Conservation (phyloP, 495 filamentous ascomycete genomes). For the Ramalina intermedia region DNA sequence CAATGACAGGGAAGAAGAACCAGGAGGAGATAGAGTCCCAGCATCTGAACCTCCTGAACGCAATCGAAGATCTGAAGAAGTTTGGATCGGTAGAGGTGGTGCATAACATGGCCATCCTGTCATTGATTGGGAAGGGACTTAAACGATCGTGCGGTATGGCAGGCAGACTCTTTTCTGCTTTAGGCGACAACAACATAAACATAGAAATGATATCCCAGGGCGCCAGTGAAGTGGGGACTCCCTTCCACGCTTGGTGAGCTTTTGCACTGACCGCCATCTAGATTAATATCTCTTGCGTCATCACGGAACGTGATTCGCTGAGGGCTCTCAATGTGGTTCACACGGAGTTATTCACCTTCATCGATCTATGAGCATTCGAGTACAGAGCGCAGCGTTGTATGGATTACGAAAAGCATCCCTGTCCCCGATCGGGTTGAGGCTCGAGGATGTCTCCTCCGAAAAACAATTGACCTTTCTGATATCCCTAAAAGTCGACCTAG, state of each 20-base stretch:
- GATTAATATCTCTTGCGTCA: slow-evolving; percentile 97
- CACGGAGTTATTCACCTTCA: slow-evolving; percentile 68
- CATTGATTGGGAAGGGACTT: slow-evolving; percentile 84
- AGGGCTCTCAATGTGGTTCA: slow-evolving; percentile 90
- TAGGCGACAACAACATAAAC: slow-evolving; percentile 36
- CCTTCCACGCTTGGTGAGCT: not conserved
- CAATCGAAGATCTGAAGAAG: slow-evolving; percentile 52
- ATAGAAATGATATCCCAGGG: slow-evolving; percentile 17
- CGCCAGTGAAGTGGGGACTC: not conserved
- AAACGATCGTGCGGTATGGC: slow-evolving; percentile 87
- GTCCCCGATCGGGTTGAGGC: too few species aligned
- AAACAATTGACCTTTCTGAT: too few species aligned
- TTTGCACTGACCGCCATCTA: slow-evolving; percentile 20
- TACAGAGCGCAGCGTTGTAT: too few species aligned
- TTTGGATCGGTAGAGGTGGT: slow-evolving; percentile 79
- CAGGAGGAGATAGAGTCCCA: slow-evolving; percentile 41
- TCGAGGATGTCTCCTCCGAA: too few species aligned
- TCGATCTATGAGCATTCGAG: slow-evolving; percentile 22
- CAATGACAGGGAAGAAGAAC: slow-evolving; percentile 37
- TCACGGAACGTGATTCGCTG: slow-evolving; percentile 77
- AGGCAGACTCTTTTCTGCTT: slow-evolving; percentile 75
- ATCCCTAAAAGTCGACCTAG: too few species aligned
- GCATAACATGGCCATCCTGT: slow-evolving; percentile 79
- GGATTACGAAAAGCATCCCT: too few species aligned
- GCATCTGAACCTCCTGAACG: slow-evolving; percentile 41